These are phyloP conservation scores for Xylogone sp. DNA, from an alignment of 2,329 filamentous ascomycete genomes.

Conservation along the genomic window DNA sequence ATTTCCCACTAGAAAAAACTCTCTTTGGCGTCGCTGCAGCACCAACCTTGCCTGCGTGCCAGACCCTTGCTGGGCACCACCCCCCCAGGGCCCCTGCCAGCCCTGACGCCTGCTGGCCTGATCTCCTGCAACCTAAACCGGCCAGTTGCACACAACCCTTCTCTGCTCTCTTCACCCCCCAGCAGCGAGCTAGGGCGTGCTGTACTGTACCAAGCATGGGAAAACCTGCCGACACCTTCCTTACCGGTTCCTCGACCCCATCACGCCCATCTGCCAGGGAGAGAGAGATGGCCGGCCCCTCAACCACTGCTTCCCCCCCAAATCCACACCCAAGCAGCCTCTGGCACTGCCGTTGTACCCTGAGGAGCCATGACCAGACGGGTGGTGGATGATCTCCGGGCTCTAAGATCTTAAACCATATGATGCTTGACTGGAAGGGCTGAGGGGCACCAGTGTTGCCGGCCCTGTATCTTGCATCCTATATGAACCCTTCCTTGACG, in stretches of 20 bases:
- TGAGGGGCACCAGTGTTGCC: background rate
- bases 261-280: background rate
- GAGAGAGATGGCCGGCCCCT: background rate
- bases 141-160: background rate
- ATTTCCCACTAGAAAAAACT: too few species aligned
- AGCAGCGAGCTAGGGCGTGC: too few species aligned
- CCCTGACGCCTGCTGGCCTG: background rate
- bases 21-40: too few species aligned
- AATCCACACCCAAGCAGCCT: too few species aligned
- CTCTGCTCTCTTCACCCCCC: too few species aligned
- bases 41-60: too few species aligned
- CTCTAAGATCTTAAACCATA: background rate
- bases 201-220: background rate
- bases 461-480: background rate
- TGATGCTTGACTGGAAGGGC: background rate
- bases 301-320: background rate
- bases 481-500: background rate
- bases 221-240: background rate
- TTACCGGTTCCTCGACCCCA: background rate
- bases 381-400: background rate
- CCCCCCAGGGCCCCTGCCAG: background rate
- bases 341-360: background rate
- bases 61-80: background rate
- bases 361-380: background rate
- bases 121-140: background rate